A percentile compares a stretch with the other conserved stretches of the same genome.
Conservation (phyloP, 1,139 yeast genomes). For the Schizosaccharomyces versatilis region DNA sequence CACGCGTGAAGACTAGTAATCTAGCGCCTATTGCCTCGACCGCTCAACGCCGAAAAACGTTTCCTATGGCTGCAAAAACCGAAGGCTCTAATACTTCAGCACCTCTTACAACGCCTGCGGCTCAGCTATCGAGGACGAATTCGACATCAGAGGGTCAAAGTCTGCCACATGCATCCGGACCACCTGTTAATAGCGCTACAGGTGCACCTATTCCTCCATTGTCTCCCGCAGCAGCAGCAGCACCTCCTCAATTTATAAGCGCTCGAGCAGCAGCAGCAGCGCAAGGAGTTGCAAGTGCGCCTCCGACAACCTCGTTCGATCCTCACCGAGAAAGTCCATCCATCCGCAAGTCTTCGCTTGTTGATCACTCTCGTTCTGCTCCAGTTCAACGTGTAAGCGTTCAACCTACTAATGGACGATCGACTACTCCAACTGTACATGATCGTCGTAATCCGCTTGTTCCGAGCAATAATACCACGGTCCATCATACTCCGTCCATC, state of each 20-base stretch:
- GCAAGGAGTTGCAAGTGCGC: background rate
- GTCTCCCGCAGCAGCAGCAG: background rate
- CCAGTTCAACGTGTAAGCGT: background rate
- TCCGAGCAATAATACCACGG: no score
- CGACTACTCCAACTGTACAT: no score
- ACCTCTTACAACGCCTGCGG: no score
- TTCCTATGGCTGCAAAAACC: background rate
- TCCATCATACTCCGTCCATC: no score
- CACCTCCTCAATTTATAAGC: background rate
- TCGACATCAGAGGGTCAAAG: no score
- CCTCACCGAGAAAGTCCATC: conserved; percentile 1
- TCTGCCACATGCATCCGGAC: no score
- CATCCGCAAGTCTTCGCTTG: background rate
- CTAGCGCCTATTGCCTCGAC: background rate
- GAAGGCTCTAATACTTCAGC: background rate
- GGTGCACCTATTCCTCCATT: background rate
- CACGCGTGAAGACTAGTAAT: background rate
- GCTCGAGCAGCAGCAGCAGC: conserved; percentile 3
- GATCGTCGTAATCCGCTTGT: no score
- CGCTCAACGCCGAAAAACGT: background rate
- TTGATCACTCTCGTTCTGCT: background rate
- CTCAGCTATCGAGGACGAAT: no score
- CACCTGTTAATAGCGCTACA: background rate
- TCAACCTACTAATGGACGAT: background rate
- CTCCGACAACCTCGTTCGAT: background rate